Conservation (phyloP, 202 grass and related monocot species). For the Zoysia matrella region DNA sequence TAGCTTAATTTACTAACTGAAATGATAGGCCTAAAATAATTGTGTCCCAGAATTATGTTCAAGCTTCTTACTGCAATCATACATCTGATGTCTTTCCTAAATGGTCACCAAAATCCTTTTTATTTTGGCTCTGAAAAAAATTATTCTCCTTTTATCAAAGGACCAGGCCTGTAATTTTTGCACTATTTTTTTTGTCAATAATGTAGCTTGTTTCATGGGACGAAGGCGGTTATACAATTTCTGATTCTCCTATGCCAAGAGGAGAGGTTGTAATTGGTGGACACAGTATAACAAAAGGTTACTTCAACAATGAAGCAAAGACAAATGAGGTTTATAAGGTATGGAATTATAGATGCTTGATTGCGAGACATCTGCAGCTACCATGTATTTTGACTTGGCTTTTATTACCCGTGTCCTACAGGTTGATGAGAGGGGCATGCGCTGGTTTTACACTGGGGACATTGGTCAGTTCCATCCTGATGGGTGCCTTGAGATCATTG, state of each 20-base stretch:
- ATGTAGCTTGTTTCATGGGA: slow-evolving; percentile 78
- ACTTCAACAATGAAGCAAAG: slow-evolving; percentile 86
- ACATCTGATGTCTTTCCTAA: neutral
- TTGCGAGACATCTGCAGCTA: slow-evolving; percentile 10
- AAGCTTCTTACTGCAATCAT: neutral
- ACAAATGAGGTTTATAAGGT: slow-evolving; percentile 88
- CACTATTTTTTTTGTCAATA: neutral
- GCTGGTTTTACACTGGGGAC: slow-evolving; percentile 93
- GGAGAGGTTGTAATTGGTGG: slow-evolving; percentile 84
- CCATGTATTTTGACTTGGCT: neutral
- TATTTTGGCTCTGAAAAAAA: neutral
- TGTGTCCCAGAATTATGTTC: no score
- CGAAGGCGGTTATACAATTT: slow-evolving; percentile 77
- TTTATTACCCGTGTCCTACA: slow-evolving; percentile 16
- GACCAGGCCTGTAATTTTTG: neutral
- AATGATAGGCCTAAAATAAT: neutral
- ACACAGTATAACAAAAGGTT: slow-evolving; percentile 74
- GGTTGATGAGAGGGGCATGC: slow-evolving; percentile 74
- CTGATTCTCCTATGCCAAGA: slow-evolving; percentile 83
- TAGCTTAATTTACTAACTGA: neutral
- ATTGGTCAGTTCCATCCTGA: slow-evolving; percentile 90
- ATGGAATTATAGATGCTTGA: slow-evolving; percentile 5
- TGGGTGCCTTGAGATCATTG: slow-evolving; percentile 85
- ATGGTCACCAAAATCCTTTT: neutral
- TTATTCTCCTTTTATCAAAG: neutral